A percentile compares a stretch with the other conserved stretches of the same genome.
phyloP scores from a whole-genome alignment of 805 yeast genomes.

The Trichomonascus vanleenenianus region DNA sequence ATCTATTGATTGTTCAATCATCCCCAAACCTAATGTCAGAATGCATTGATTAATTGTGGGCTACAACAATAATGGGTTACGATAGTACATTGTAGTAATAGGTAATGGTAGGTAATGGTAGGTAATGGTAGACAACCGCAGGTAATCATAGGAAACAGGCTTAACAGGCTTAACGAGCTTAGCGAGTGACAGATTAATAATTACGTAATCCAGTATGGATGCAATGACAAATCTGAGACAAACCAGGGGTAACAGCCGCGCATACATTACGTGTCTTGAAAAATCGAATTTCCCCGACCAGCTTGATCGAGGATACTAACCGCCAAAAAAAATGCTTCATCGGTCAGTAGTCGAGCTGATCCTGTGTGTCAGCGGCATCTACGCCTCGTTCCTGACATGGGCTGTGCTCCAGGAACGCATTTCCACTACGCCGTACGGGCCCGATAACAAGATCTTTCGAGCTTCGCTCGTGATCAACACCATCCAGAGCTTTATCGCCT shows the following conservation, averaged over 20 bases:
- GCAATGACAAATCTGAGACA: not conserved
- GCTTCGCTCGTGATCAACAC: slow-evolving; percentile 74
- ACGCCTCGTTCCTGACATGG: slow-evolving; percentile 85
- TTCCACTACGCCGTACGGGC: slow-evolving; percentile 65
- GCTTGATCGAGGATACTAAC: not conserved
- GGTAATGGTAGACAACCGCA: no score
- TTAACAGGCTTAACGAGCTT: no score
- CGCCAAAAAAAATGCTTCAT: not conserved
- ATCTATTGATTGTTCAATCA: no score
- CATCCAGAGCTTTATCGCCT: slow-evolving; percentile 68
- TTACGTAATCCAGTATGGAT: no score
- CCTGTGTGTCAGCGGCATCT: slow-evolving; percentile 55
- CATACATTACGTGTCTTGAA: not conserved
- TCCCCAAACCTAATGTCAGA: no score
- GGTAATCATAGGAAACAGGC: no score
- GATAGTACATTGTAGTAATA: no score
- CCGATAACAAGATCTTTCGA: slow-evolving; percentile 47
- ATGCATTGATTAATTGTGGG: no score
- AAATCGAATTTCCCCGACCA: not conserved
- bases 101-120: no score
- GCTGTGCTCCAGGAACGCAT: slow-evolving; percentile 86
- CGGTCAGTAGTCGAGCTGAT: not conserved
- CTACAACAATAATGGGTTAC: no score
- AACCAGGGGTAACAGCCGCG: not conserved
- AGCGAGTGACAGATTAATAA: no score